Evolutionary conservation across 306 rosid genomes (phyloP).

Genomic region (Quercus parvula): DNA sequence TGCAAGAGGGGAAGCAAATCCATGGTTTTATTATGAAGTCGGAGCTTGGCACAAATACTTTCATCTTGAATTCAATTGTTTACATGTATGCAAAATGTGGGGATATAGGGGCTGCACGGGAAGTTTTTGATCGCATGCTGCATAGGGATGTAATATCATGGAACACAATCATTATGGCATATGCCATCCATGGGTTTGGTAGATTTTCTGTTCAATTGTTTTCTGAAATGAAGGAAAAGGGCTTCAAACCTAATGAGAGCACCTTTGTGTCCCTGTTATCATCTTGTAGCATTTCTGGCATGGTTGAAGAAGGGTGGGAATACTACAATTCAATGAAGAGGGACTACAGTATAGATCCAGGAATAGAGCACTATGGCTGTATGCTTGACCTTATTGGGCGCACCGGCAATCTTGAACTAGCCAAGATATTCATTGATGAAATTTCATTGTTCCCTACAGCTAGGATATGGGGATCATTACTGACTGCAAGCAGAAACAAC

Average conservation of each 20-base stretch:
- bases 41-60: slow-evolving; percentile 33
- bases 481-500: slow-evolving; percentile 48
- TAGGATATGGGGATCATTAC: slow-evolving; percentile 59
- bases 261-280: slow-evolving; percentile 54
- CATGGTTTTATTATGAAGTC: slow-evolving; percentile 47
- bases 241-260: slow-evolving; percentile 36
- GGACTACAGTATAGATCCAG: slow-evolving; percentile 44
- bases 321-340: slow-evolving; percentile 40
- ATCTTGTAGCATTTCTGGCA: slow-evolving; percentile 54
- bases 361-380: slow-evolving; percentile 63
- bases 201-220: slow-evolving; percentile 38
- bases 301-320: slow-evolving; percentile 45
- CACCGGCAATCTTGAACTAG: slow-evolving; percentile 40
- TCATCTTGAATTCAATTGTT: slow-evolving; percentile 38
- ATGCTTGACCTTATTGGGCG: slow-evolving; percentile 58
- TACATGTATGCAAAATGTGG: slow-evolving; percentile 59
- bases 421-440: slow-evolving; percentile 44
- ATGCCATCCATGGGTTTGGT: slow-evolving; percentile 59
- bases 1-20: slow-evolving; percentile 50
- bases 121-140: slow-evolving; percentile 38
- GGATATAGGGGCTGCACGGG: slow-evolving; percentile 28
- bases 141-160: slow-evolving; percentile 47
- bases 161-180: slow-evolving; percentile 46
- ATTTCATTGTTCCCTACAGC: slow-evolving; percentile 55
- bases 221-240: slow-evolving; percentile 35